phyloP scores from a whole-genome alignment of 2,329 filamentous ascomycete genomes.

The Ceratocystis eucalypticola region DNA sequence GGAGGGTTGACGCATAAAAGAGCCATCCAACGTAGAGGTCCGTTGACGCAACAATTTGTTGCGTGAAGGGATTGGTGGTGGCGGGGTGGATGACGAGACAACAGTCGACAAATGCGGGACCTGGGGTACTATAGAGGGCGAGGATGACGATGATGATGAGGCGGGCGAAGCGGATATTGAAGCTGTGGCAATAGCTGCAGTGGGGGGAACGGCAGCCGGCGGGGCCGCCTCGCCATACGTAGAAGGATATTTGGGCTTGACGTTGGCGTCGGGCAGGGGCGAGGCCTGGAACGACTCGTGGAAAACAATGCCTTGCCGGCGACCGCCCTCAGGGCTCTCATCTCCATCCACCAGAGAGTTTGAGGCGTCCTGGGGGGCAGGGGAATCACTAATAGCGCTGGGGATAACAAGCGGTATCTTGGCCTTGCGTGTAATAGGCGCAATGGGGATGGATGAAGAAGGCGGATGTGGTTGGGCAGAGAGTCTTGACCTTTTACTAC shows the following conservation, averaged over 20 bases:
- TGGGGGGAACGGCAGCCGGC: slow-evolving; percentile 3
- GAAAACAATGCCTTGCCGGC: slow-evolving; percentile 49
- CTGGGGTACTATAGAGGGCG: background rate
- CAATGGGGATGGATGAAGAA: background rate
- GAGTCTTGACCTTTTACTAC: background rate
- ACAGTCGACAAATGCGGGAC: background rate
- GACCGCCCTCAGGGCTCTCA: slow-evolving; percentile 26
- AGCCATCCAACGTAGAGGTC: slow-evolving; percentile 45
- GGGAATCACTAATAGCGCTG: background rate
- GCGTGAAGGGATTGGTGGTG: slow-evolving; percentile 18
- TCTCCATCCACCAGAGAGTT: slow-evolving; percentile 22
- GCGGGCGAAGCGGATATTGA: slow-evolving; percentile 7
- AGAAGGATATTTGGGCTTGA: slow-evolving; percentile 16
- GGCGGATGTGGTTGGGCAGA: background rate
- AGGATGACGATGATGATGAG: background rate
- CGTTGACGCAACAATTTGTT: slow-evolving; percentile 32
- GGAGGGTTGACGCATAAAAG: slow-evolving; percentile 34
- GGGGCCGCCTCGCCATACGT: slow-evolving; percentile 27
- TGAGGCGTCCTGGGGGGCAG: background rate
- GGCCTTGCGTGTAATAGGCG: background rate
- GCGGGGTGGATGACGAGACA: background rate
- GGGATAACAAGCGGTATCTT: background rate
- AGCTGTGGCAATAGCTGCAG: slow-evolving; percentile 2
- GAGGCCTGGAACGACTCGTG: slow-evolving; percentile 41
- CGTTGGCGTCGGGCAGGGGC: slow-evolving; percentile 29